Percentiles rank a stretch among this genome's conserved stretches.
Conservation (phyloP, 106 monocot genomes). For the Apostasia ramifera region DNA sequence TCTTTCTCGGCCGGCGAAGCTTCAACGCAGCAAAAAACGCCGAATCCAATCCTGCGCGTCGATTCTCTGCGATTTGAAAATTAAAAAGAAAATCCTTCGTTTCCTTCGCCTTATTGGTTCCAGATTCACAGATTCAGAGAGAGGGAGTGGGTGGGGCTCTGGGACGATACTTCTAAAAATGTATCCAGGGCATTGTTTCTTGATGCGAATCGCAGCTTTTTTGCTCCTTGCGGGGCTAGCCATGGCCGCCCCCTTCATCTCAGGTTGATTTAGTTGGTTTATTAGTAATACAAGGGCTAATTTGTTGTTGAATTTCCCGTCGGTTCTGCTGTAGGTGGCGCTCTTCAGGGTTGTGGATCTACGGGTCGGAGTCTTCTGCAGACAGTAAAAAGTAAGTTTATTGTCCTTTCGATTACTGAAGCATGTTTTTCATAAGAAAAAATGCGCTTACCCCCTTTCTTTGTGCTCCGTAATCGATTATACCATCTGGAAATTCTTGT, state of each 20-base stretch:
- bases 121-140: not conserved
- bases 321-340: not conserved
- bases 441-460: not conserved
- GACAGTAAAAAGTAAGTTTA: not conserved
- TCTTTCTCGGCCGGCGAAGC: no score
- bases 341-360: slow-evolving; percentile 1
- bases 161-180: not conserved
- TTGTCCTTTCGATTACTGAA: not conserved
- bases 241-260: not conserved
- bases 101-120: not conserved
- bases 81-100: no score
- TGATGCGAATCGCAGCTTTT: not conserved
- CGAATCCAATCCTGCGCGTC: no score
- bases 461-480: not conserved
- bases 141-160: not conserved
- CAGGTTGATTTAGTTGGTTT: not conserved
- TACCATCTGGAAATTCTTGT: not conserved
- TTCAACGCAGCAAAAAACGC: no score
- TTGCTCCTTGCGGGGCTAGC: not conserved
- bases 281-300: not conserved
- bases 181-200: not conserved
- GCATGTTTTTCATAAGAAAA: not conserved
- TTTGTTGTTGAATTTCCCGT: not conserved
- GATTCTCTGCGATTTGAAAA: no score
- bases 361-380: slow-evolving; percentile 12